Evolutionary conservation across 805 yeast species (phyloP), one percentile per base, ranked within the genome.

Genomic region (Saccharomycopsis fibuligera): DNA sequence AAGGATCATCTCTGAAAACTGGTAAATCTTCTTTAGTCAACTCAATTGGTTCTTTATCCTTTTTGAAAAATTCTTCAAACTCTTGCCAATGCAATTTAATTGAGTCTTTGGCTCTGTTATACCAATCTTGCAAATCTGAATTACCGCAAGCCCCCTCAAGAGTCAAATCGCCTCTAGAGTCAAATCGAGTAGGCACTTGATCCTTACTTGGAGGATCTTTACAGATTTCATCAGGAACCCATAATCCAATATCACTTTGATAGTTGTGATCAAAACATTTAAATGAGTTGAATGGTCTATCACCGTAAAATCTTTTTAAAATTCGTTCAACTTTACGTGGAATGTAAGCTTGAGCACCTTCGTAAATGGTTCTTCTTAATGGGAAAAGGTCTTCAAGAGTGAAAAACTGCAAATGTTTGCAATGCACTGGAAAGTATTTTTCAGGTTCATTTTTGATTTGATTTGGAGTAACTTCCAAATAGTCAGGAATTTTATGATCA

Each of bases 161-260:
- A 0, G 71, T 63, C 35, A 50, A 36, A 17, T 46, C 50, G 3
- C 50, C 50, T 8, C 47, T 16, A 12, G 36, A 41, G 24, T 50
- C 41, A 36, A 50, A 50, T 24, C 53, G 16, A 8, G 30, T 21
- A 6, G 27, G 27, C 12, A 38, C 45, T 8, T 31, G 43, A 6
- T 22, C 27, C 17, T 33, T 33, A 17, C 37, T 33, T 14, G 74
- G 73, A 1, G 62, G 46, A 4, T 48, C 41, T 35, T 58, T 56
- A 57, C 78, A 73, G 6, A 68, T 55, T 22, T 61, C 57, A 54
- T 73, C 70, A 3, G 74, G 68, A 3, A 74, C 75, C 79, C 78
- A 74, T 31, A 73, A 54, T 21, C 63, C 61, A 44, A 74, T 62
- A 49, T 72, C 75, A n/a, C 55, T 47, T 51, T 70, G 74, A 56